phyloP scores from a whole-genome alignment of 768 basidiomycete species.

The Lactarius indigo region DNA sequence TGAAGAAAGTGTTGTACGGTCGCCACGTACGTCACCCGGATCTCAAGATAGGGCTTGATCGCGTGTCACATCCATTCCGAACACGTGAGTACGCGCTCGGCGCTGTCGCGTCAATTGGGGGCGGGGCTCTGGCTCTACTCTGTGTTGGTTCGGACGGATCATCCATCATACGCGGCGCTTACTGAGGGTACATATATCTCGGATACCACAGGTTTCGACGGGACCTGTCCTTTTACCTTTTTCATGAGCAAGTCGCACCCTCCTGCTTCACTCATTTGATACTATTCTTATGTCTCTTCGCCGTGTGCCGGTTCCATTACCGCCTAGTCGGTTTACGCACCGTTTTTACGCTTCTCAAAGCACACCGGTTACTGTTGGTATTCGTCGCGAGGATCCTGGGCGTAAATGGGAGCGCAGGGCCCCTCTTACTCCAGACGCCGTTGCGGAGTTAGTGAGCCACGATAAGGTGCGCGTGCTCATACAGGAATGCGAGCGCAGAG shows the following conservation, averaged over 20 bases:
- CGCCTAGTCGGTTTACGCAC: background rate
- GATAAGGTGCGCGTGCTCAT: conserved; percentile 65
- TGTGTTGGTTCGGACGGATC: conserved; percentile 6
- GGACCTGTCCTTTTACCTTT: background rate
- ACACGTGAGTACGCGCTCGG: conserved; percentile 8
- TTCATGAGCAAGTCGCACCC: background rate
- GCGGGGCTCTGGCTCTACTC: background rate
- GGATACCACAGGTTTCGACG: background rate
- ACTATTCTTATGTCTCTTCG: conserved; percentile 18
- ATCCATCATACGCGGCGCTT: background rate
- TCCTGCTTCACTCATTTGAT: background rate
- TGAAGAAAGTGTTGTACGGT: no score
- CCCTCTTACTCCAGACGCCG: conserved; percentile 75
- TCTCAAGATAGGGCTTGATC: background rate
- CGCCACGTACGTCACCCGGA: background rate
- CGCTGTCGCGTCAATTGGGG: background rate
- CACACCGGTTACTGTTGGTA: conserved; percentile 43
- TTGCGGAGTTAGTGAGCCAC: conserved; percentile 53
- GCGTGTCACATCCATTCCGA: background rate
- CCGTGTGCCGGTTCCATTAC: conserved; percentile 12
- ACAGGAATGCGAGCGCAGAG: conserved; percentile 70
- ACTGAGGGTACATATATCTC: background rate
- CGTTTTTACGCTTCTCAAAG: conserved; percentile 8
- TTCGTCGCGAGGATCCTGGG: conserved; percentile 72
- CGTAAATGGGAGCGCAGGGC: conserved; percentile 86